Conservation (phyloP, 1,139 yeast genomes). For the Hyphopichia burtonii region DNA sequence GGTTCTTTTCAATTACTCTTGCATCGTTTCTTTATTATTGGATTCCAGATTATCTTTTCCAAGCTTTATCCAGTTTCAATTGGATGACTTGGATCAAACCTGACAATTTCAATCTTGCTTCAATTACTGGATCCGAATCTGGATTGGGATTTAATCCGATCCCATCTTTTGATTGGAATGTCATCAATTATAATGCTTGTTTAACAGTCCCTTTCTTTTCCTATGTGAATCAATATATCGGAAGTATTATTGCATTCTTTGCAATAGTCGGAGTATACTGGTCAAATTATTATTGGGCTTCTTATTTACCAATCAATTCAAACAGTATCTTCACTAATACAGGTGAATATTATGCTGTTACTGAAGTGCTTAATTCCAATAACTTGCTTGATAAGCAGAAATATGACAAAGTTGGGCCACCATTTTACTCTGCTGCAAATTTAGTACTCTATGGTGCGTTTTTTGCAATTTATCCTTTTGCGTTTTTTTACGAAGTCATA, state of each 20-base stretch:
- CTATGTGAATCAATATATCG: conserved; percentile 38
- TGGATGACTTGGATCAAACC: conserved; percentile 43
- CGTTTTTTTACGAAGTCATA: conserved; percentile 44
- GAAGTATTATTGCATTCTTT: conserved; percentile 41
- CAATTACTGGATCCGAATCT: conserved; percentile 51
- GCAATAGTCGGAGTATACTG: conserved; percentile 47
- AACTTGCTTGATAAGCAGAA: conserved; percentile 39
- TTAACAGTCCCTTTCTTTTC: conserved; percentile 49
- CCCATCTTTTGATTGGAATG: conserved; percentile 53
- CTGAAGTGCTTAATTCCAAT: conserved; percentile 34
- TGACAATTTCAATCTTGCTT: conserved; percentile 38
- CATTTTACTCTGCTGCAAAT: conserved; percentile 38
- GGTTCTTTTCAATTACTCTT: conserved; percentile 23
- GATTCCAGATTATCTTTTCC: conserved; percentile 34
- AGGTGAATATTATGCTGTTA: conserved; percentile 43
- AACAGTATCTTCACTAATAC: conserved; percentile 47
- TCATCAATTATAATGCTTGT: conserved; percentile 20
- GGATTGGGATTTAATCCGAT: conserved; percentile 65
- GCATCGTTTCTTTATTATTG: conserved; percentile 31
- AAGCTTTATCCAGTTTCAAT: conserved; percentile 31
- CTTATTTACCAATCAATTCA: conserved; percentile 54
- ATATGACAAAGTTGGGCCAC: conserved; percentile 49
- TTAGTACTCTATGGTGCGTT: conserved; percentile 55
- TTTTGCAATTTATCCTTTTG: conserved; percentile 58
- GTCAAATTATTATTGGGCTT: conserved; percentile 52